Base-by-base conservation (phyloP, 2,329 filamentous ascomycete species). In the Boeremia exigua region DNA sequence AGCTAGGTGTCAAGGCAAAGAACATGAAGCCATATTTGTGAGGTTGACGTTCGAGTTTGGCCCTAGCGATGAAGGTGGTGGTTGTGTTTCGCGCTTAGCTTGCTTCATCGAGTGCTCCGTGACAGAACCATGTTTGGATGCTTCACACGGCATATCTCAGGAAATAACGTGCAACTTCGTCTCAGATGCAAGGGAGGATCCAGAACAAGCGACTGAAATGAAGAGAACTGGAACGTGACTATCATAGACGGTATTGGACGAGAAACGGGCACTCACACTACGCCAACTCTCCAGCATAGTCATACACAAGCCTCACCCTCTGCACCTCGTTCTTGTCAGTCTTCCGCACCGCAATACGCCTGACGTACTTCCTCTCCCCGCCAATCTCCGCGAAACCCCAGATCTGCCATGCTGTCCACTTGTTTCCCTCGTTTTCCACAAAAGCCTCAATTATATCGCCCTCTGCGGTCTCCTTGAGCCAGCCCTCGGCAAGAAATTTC, bases 401-500 rank as follows among this genome's bases (percentile, higher is more conserved):
- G 48, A 71, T 48, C 53, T 72, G 65, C 71, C 64, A 71, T 15
- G 60, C 75, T 4, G 68, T 73, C 75, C 75, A 78, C 29, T 72
- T 69, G n/a, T 57, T 66, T 4, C 54, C 59, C 11, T 70, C 62
- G 53, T 73, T 76, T 12, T 74, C 69, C 3, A 71, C 74, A 45
- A 56, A 73, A 19, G 59, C 69, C 49, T 77, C 70, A 1, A 77
- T 60, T 1, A 75, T 58, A 23, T 72, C 74, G 3, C 69, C 72
- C 12, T 71, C 62, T 43, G 58, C 46, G 1, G 59, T 67, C 51
- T 71, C 72, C 33, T 62, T 59, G 9, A 72, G 48, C 71, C 73
- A 76, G 0, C 68, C 69, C 14, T 71, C 63, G 1, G 56, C 29
- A 7, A 74, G 14, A 29, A 48, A 70, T 49, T 68, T 63, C 0